These are phyloP conservation scores for Fraxinus excelsior DNA, from an alignment of 257 asterid species.

Conservation along the genomic window DNA sequence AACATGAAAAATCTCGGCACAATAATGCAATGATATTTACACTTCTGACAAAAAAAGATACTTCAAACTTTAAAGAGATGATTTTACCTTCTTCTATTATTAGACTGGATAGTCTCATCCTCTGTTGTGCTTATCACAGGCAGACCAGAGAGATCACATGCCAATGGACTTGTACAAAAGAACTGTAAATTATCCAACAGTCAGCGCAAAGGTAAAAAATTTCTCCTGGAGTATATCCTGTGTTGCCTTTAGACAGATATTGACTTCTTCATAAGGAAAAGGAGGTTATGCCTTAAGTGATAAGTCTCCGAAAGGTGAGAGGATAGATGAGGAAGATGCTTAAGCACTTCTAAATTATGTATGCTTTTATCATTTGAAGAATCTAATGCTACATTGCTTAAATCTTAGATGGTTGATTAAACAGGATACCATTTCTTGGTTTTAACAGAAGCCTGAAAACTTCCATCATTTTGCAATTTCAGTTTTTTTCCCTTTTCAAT, in stretches of 20 bases:
- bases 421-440: neutral
- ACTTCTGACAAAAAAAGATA: neutral
- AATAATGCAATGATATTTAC: neutral
- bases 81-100: constrained; percentile 51
- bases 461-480: neutral
- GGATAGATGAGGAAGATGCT: neutral
- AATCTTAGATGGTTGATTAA: neutral
- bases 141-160: constrained; percentile 54
- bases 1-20: neutral
- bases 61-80: neutral
- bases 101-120: constrained; percentile 35
- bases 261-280: neutral
- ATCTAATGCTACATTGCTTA: no score
- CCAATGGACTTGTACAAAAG: constrained; percentile 58
- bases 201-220: neutral
- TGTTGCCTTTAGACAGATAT: neutral
- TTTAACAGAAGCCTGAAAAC: neutral
- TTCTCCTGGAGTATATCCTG: neutral
- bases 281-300: no score
- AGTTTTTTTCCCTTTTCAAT: neutral
- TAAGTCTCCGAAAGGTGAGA: neutral
- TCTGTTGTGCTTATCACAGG: constrained; percentile 38
- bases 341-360: neutral
- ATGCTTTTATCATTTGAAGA: no score
- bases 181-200: constrained; percentile 42